Evolutionary conservation across 2,329 filamentous ascomycete species (phyloP).

Genomic region (Penicillium sclerotigenum): DNA sequence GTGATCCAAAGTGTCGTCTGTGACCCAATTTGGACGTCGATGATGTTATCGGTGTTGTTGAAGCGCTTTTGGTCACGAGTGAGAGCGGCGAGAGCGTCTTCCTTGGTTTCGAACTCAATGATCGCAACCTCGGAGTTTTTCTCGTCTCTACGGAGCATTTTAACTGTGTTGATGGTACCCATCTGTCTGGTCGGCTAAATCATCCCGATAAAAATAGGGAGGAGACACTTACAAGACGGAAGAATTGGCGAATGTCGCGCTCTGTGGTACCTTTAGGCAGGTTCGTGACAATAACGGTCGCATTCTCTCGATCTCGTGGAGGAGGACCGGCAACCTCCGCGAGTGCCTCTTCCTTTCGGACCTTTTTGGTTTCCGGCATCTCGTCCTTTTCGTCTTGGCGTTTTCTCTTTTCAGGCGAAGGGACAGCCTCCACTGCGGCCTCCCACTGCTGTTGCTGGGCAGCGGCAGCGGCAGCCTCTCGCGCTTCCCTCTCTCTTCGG

Average conservation of each 20-base stretch:
- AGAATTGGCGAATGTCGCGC: conserved; percentile 79
- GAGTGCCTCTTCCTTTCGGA: conserved; percentile 23
- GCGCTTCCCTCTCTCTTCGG: conserved; percentile 64
- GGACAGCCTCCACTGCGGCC: conserved; percentile 13
- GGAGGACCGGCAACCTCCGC: conserved; percentile 38
- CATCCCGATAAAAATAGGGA: neutral
- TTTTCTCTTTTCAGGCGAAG: conserved; percentile 61
- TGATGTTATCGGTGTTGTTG: conserved; percentile 58
- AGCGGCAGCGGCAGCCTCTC: conserved; percentile 50
- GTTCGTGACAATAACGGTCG: conserved; percentile 76
- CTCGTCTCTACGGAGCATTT: conserved; percentile 61
- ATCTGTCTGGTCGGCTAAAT: conserved; percentile 46
- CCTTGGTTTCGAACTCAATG: conserved; percentile 77
- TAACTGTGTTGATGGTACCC: conserved; percentile 76
- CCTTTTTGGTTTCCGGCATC: conserved; percentile 8
- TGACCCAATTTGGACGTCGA: conserved; percentile 71
- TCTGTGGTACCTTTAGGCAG: conserved; percentile 68
- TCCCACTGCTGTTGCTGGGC: conserved; percentile 25
- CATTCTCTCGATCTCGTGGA: conserved; percentile 87
- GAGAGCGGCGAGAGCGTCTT: conserved; percentile 78
- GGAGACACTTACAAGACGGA: conserved; percentile 61
- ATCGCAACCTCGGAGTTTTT: conserved; percentile 65
- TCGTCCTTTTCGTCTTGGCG: conserved; percentile 54
- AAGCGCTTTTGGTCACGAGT: conserved; percentile 79
- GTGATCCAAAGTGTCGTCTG: conserved; percentile 83